These are phyloP conservation scores for Penicillium robsamsonii DNA, from an alignment of 495 filamentous ascomycete species.

Conservation along the genomic window DNA sequence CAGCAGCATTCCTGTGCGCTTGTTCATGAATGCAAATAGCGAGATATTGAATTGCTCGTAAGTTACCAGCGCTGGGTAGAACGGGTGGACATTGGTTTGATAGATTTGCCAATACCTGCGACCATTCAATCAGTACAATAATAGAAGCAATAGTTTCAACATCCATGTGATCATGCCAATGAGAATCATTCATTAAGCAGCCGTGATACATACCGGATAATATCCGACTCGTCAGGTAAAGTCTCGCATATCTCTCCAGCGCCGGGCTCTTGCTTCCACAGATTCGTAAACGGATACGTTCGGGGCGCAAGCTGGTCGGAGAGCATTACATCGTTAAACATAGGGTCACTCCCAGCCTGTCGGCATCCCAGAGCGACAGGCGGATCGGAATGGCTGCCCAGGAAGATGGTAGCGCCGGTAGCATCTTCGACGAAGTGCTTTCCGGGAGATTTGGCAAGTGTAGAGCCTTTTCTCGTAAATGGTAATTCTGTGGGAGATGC, in stretches of 20 bases:
- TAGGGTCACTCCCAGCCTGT: slow-evolving; percentile 3
- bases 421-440: slow-evolving; percentile 26
- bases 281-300: slow-evolving; percentile 27
- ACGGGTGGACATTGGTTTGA: slow-evolving; percentile 21
- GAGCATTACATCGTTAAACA: slow-evolving; percentile 16
- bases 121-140: neutral
- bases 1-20: neutral
- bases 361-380: slow-evolving; percentile 23
- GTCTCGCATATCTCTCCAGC: slow-evolving; percentile 22
- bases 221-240: slow-evolving; percentile 26
- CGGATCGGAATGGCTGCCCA: slow-evolving; percentile 25
- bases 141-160: neutral
- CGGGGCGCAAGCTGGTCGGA: slow-evolving; percentile 25
- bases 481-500: neutral
- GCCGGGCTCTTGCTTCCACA: slow-evolving; percentile 23
- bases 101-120: slow-evolving; percentile 29
- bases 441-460: slow-evolving; percentile 16
- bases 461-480: neutral
- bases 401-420: slow-evolving; percentile 27
- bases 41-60: slow-evolving; percentile 18
- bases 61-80: slow-evolving; percentile 24
- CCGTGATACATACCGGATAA: slow-evolving; percentile 22
- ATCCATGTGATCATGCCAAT: neutral
- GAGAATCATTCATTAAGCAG: neutral
- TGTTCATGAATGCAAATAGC: slow-evolving; percentile 24